Base-by-base conservation (phyloP, 129 eudicot genomes). In the Artemisia argyi region DNA sequence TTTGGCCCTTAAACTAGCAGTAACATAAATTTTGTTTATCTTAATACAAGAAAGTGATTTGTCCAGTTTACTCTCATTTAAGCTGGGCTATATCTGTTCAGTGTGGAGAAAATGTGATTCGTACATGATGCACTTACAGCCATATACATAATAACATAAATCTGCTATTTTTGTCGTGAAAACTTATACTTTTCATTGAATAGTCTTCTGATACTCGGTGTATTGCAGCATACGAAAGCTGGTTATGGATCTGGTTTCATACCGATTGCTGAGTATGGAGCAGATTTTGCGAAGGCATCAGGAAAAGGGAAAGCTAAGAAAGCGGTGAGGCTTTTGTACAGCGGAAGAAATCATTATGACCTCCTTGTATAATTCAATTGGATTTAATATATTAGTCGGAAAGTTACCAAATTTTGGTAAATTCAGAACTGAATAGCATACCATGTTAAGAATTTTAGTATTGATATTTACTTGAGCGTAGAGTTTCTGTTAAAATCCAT, bases 181-280 rank as follows among this genome's bases (percentile, higher is more conserved):
- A 58, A 12, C 12, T 1, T 72, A 15, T 61, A n/a, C 30, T 17
- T 73, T 61, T 48, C 32, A 56, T 52, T 63, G 63, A 62, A 28
- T 47, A 63, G 51, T 59, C 62, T 67, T 58, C 4, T 53, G 59
- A 44, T 62, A 17, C 56, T 58, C 61, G 70, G 7, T 61, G 2
- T 56, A 50, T 73, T 78, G 85, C 87, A 94, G 98, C 96, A 88
- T 60, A 69, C 80, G 1, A 68, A 75, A 3, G 81, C 78, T 32
- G 85, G 87, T 14, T 2, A 76, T 65, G 98, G 96, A 52, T 76
- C 74, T 9, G 98, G 97, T 68, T 94, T 87, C 81, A 94, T 94
- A 80, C 98, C 97, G 3, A 94, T 94, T 30, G 97, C 96, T 63
- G 98, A 94, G 69, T 94, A 94, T 82, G 98, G 98, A 77, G 81